Conservation (phyloP, 225 moss, liverwort and hornwort species). For the Polytrichum formosum region DNA sequence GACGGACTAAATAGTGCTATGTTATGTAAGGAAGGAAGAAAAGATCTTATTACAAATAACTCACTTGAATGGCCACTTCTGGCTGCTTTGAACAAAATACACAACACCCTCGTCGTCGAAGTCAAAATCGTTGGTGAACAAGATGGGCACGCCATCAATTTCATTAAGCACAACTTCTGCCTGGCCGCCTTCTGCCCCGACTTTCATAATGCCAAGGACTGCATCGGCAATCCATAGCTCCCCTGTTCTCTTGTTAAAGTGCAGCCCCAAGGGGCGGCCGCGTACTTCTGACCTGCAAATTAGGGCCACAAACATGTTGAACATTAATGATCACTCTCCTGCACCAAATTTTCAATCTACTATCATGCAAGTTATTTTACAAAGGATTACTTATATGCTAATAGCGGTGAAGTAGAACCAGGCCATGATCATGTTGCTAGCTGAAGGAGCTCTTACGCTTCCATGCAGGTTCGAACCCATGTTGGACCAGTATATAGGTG, state of each 20-base stretch:
- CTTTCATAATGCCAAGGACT: conserved; percentile 59
- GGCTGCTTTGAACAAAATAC: conserved; percentile 63
- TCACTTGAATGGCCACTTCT: conserved; percentile 48
- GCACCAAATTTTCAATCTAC: not conserved
- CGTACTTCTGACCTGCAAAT: conserved; percentile 51
- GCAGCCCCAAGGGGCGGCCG: conserved; percentile 67
- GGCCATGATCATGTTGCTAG: too few relatives aligned
- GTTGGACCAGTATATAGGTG: too few relatives aligned
- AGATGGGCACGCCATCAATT: conserved; percentile 34
- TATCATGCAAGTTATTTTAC: too few relatives aligned
- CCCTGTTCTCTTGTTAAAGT: conserved; percentile 40
- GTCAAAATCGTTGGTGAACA: conserved; percentile 61
- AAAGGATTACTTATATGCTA: too few relatives aligned
- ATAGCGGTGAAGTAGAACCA: too few relatives aligned
- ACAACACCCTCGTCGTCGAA: conserved; percentile 63
- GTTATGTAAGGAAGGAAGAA: not conserved
- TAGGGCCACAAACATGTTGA: not conserved
- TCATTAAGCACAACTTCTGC: conserved; percentile 47
- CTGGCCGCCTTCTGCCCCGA: conserved; percentile 65
- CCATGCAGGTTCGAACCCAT: too few relatives aligned
- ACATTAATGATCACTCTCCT: conserved; percentile 33
- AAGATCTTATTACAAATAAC: not conserved
- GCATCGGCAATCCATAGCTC: conserved; percentile 59
- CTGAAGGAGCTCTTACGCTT: too few relatives aligned
- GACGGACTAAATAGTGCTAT: too few relatives aligned